Percentiles rank a stretch among this genome's conserved stretches.
These are phyloP conservation scores for Lentinula lateritia DNA, from an alignment of 768 basidiomycete species.

Conservation along the genomic window DNA sequence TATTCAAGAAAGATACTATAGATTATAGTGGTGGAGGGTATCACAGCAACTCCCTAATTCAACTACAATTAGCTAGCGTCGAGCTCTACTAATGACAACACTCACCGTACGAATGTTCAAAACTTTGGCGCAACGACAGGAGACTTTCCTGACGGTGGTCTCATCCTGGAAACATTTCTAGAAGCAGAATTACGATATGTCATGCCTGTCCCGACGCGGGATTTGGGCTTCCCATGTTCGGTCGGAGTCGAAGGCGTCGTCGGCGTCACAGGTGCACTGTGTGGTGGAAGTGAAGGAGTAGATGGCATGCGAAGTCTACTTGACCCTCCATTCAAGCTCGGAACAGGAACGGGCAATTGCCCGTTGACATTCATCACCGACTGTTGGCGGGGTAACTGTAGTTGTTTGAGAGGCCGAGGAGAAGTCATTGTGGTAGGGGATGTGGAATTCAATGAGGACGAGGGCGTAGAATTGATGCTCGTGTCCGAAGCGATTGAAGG, in stretches of 20 bases:
- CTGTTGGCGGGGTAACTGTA: constrained; percentile 25
- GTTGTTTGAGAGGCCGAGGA: constrained; percentile 16
- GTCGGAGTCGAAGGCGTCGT: not conserved
- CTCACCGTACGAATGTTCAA: not conserved
- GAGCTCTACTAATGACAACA: not conserved
- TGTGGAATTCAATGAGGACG: constrained; percentile 9
- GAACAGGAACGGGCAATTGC: constrained; percentile 29
- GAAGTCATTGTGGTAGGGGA: constrained; percentile 10
- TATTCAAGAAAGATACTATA: not conserved
- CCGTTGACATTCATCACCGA: constrained; percentile 16
- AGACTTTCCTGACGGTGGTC: not conserved
- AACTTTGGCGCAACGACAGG: not conserved
- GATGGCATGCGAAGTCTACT: not conserved
- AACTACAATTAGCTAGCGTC: not conserved
- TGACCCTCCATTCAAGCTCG: constrained; percentile 11
- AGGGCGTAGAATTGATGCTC: constrained; percentile 26
- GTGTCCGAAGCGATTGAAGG: constrained; percentile 17
- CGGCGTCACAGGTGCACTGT: not conserved
- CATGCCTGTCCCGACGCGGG: constrained; percentile 70
- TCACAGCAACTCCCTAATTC: not conserved
- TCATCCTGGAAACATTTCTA: not conserved
- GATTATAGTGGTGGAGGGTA: not conserved
- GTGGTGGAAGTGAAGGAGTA: not conserved
- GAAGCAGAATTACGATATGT: constrained; percentile 36
- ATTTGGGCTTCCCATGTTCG: constrained; percentile 31